Evolutionary conservation across 371 early-diverging fungal genomes (phyloP).

Genomic region (Entomophthora muscae): DNA sequence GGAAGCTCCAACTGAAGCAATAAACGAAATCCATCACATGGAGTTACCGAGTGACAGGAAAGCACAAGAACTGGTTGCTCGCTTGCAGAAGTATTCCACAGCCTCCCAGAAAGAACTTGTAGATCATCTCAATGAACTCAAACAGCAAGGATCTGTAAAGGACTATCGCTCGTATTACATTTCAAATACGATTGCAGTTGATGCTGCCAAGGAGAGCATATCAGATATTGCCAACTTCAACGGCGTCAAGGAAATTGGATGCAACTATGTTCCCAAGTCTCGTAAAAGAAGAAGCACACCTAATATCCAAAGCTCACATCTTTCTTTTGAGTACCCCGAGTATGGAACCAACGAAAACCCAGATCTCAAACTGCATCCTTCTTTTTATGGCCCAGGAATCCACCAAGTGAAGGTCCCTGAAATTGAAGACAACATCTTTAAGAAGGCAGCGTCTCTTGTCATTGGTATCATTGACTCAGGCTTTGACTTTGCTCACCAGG

Average conservation of each 20-base stretch:
- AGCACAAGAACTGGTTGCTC: too few relatives aligned
- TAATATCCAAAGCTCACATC: too few relatives aligned
- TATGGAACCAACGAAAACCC: neutral
- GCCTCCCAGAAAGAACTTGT: too few relatives aligned
- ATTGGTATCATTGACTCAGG: neutral
- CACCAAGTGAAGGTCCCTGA: neutral
- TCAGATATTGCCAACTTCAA: neutral
- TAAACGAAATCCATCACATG: too few relatives aligned
- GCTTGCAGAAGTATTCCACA: too few relatives aligned
- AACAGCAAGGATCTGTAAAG: too few relatives aligned
- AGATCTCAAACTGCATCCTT: neutral
- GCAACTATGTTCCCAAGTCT: neutral
- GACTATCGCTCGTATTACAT: slow-evolving; percentile 1
- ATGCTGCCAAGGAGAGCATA: neutral
- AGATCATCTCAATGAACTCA: too few relatives aligned
- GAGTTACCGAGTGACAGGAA: too few relatives aligned
- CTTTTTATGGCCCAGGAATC: neutral
- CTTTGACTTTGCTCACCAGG: neutral
- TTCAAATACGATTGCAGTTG: neutral
- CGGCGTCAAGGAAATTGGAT: slow-evolving; percentile 1
- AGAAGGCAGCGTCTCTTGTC: neutral
- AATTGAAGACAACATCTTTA: neutral
- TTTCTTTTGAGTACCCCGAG: neutral
- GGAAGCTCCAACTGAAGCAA: too few relatives aligned
- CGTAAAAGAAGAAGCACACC: neutral